Base-by-base conservation (phyloP, 371 early-diverging fungal genomes). In the Nematocida homosporus region DNA sequence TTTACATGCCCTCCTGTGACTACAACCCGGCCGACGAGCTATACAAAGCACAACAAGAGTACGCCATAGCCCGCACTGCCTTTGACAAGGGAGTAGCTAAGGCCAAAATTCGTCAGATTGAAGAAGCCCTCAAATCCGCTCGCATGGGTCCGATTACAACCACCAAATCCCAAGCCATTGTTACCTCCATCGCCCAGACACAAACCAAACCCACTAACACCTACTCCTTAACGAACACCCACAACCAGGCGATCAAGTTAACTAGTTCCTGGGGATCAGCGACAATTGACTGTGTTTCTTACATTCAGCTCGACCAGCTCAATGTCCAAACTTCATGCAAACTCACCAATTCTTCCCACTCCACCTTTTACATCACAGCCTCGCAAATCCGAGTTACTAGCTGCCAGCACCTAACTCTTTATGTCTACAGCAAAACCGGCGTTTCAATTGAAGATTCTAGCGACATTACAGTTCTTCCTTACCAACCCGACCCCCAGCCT, bases 371-470 rank as follows among this genome's bases (percentile, higher is more conserved):
- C 23, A 18, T 72, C 2, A 61, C 27, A 35, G 60, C 61, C 4
- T 53, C 60, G 20, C 75, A 72, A 35, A 37, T 72, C 5, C 4
- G 75, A 41, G 1, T 72, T 0, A 27, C 23, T 6, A 18, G 20
- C 13, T 60, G 75, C 30, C 20, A n/a, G 10, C 51, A 72, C 27
- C 2, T 72, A 8, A 61, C 35, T 8, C 20, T 72, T 38, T 53
- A 50, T 27, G 75, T 55, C 37, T 72, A 72, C 53, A 61, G 63
- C 47, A 35, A 34, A 63, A 72, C 75, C 37, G 75, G 75, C 8
- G 75, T 72, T 18, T 61, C 32, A 41, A 25, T 72, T 4, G 75
- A 72, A 48, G 40, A 72, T 37, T 61, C 48, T 20, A 30, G 5
- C 5, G 23, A 63, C 16, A 38, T 72, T 2, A 10, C 18, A 2